Percentiles rank a stretch among this genome's conserved stretches.
These are phyloP conservation scores for Artemisia princeps DNA, from an alignment of 140 eudicot species.

Conservation along the genomic window DNA sequence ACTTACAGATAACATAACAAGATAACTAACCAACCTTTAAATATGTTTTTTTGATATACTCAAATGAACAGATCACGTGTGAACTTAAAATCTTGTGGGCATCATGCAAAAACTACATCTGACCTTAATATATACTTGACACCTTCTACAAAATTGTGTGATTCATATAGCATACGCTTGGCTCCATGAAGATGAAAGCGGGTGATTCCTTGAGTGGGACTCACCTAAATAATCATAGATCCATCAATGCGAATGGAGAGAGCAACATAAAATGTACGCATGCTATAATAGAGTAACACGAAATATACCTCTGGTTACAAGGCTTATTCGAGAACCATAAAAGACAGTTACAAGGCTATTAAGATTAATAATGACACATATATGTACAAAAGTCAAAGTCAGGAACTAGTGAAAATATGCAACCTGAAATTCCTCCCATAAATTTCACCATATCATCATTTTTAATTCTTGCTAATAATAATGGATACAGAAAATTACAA, in stretches of 20 bases:
- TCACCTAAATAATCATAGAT: conserved; percentile 42
- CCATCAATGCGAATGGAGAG: neutral
- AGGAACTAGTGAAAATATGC: no score
- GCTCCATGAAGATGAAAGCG: conserved; percentile 90
- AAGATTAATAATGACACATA: no score
- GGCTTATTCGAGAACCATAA: no score
- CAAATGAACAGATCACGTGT: conserved; percentile 3
- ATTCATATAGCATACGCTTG: conserved; percentile 91
- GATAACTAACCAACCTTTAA: conserved; percentile 13
- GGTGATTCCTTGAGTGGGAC: conserved; percentile 85
- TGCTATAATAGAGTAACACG: neutral
- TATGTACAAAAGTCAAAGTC: no score
- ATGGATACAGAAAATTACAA: no score
- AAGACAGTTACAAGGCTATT: no score
- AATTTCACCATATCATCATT: no score
- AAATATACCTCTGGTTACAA: no score
- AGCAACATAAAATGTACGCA: neutral
- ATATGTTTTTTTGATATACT: neutral
- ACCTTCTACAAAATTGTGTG: conserved; percentile 71
- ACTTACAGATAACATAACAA: conserved; percentile 14
- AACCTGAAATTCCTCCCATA: no score
- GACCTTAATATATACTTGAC: conserved; percentile 78
- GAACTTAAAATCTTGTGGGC: neutral
- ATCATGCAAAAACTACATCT: conserved; percentile 73
- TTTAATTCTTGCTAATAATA: no score